Conservation (phyloP, 163 green algal genomes). For the Coccomyxa subellipsoidea region DNA sequence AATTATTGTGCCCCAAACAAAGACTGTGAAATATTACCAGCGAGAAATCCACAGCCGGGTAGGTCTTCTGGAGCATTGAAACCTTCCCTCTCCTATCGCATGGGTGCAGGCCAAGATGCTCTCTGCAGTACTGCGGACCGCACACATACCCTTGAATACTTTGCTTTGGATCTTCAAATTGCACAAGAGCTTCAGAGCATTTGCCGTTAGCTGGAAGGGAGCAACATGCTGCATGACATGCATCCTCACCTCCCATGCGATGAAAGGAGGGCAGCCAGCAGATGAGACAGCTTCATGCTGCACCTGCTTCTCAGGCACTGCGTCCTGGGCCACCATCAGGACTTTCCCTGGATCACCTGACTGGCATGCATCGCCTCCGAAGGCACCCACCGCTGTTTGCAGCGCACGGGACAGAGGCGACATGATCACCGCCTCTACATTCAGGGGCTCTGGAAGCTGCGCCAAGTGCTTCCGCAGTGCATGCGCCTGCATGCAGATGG, state of each 20-base stretch:
- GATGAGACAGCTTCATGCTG: slow-evolving; percentile 34
- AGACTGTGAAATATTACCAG: slow-evolving; percentile 13
- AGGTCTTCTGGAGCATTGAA: slow-evolving; percentile 24
- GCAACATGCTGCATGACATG: too few relatives aligned
- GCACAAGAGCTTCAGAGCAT: too few relatives aligned
- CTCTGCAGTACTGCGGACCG: slow-evolving; percentile 27
- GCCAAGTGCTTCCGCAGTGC: slow-evolving; percentile 47
- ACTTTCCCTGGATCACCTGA: background rate
- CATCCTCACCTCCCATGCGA: slow-evolving; percentile 47
- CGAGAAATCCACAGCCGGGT: slow-evolving; percentile 65
- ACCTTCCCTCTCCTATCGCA: slow-evolving; percentile 53
- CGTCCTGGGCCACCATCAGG: background rate
- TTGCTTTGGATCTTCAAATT: too few relatives aligned
- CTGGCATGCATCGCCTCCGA: slow-evolving; percentile 25
- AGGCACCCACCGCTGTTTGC: slow-evolving; percentile 57
- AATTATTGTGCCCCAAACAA: too few relatives aligned
- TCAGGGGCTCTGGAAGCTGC: slow-evolving; percentile 17
- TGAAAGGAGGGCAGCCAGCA: slow-evolving; percentile 46
- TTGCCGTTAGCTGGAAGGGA: too few relatives aligned
- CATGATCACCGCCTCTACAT: slow-evolving; percentile 56
- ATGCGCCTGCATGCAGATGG: slow-evolving; percentile 27
- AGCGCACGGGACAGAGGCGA: slow-evolving; percentile 62
- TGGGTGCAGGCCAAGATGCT: slow-evolving; percentile 57
- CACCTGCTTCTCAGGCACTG: slow-evolving; percentile 25
- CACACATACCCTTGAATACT: background rate